These are phyloP conservation scores for Albophoma yamanashiensis DNA, from an alignment of 2,329 filamentous ascomycete species.

Conservation along the genomic window DNA sequence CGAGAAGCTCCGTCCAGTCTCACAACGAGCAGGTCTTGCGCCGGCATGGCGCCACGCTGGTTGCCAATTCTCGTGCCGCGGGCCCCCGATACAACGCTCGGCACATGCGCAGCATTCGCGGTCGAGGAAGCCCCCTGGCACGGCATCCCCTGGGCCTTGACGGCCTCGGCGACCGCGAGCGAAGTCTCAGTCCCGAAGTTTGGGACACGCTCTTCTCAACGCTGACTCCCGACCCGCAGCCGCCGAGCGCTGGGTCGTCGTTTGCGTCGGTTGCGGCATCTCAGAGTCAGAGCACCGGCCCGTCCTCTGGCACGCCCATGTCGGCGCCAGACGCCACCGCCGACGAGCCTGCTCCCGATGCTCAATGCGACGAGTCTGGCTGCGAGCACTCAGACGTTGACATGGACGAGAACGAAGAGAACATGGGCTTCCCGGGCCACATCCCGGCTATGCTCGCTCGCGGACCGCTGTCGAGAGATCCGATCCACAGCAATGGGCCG, in stretches of 20 bases:
- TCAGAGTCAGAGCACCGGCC: constrained; percentile 30
- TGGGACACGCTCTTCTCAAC: constrained; percentile 80
- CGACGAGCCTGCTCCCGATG: constrained; percentile 22
- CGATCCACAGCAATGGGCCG: background rate
- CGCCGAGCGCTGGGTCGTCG: constrained; percentile 72
- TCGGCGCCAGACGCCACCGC: constrained; percentile 23
- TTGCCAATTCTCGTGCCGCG: background rate
- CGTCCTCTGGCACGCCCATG: constrained; percentile 31
- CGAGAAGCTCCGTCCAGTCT: background rate
- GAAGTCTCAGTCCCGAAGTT: constrained; percentile 66
- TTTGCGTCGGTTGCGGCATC: constrained; percentile 54
- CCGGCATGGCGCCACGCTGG: background rate
- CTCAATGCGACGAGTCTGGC: constrained; percentile 36
- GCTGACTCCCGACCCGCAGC: constrained; percentile 69
- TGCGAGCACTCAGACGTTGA: constrained; percentile 47
- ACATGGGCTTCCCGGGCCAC: constrained; percentile 7
- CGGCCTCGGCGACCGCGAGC: constrained; percentile 73
- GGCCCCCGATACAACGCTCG: background rate
- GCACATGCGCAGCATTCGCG: constrained; percentile 9
- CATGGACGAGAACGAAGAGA: constrained; percentile 34
- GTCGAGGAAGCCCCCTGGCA: background rate
- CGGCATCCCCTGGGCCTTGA: constrained; percentile 33
- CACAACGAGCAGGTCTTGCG: background rate
- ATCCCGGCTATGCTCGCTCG: constrained; percentile 7
- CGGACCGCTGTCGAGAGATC: background rate